Percentiles rank a stretch among this genome's conserved stretches.
Evolutionary conservation across 257 asterid species (phyloP).

Genomic region (Knoxia roxburghii): DNA sequence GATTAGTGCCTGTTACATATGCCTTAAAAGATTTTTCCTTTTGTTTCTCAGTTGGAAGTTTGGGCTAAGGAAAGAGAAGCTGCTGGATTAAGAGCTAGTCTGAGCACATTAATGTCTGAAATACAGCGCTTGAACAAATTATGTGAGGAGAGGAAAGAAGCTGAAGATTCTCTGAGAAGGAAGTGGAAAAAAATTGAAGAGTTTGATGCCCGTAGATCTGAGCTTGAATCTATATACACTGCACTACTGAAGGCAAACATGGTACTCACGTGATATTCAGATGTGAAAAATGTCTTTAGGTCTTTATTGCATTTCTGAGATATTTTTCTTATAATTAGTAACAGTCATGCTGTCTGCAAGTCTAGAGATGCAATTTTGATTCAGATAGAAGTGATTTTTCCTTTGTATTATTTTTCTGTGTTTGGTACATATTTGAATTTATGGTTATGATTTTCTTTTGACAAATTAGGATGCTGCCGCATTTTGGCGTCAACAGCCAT

Average conservation of each 20-base stretch:
- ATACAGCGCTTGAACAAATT: slow-evolving; percentile 77
- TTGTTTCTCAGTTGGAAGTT: slow-evolving; percentile 67
- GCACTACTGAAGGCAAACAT: slow-evolving; percentile 78
- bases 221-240: slow-evolving; percentile 80
- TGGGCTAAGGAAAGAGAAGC: slow-evolving; percentile 99
- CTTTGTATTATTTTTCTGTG: background rate
- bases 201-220: slow-evolving; percentile 96
- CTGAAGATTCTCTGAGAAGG: slow-evolving; percentile 86
- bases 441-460: slow-evolving; percentile 13
- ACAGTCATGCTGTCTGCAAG: background rate
- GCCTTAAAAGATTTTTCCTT: background rate
- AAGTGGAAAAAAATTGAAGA: slow-evolving; percentile 99
- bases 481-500: slow-evolving; percentile 97
- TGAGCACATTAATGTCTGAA: slow-evolving; percentile 78
- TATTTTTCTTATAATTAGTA: background rate
- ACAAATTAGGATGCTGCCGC: slow-evolving; percentile 82
- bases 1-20: background rate
- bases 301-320: background rate
- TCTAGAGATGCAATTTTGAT: background rate
- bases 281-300: background rate
- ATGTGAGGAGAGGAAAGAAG: slow-evolving; percentile 97
- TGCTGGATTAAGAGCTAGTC: slow-evolving; percentile 82
- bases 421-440: slow-evolving; percentile 2
- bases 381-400: background rate
- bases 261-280: slow-evolving; percentile 34